Conservation (phyloP, 345 rosid genomes). For the Eucalyptus virginea region DNA sequence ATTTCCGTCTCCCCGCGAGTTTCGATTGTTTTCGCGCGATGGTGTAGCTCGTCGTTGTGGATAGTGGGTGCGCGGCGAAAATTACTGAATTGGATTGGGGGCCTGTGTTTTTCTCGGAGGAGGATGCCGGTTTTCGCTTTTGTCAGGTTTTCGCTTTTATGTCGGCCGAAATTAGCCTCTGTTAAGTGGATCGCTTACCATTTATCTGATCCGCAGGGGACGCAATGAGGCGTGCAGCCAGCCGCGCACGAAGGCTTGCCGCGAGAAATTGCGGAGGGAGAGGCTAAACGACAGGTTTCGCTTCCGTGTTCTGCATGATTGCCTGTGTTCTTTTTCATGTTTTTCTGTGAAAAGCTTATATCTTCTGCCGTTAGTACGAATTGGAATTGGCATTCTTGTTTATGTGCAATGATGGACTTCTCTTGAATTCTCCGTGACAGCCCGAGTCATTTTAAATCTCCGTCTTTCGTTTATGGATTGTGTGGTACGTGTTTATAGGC, state of each 20-base stretch:
- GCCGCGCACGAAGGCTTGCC: slow-evolving; percentile 60
- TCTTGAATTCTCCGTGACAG: neutral
- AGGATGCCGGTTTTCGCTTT: neutral
- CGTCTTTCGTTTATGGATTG: neutral
- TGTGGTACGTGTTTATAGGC: neutral
- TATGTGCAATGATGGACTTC: neutral
- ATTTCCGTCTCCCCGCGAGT: neutral
- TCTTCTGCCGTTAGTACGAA: neutral
- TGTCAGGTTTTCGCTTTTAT: neutral
- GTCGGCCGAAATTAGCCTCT: neutral
- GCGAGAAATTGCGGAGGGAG: slow-evolving; percentile 88
- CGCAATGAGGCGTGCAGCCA: slow-evolving; percentile 13
- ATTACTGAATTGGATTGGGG: neutral
- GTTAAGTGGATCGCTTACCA: neutral
- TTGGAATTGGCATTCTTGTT: neutral
- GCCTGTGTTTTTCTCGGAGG: neutral
- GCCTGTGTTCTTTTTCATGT: neutral
- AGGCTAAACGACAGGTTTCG: slow-evolving; percentile 63
- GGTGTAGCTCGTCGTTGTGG: neutral
- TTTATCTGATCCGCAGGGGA: slow-evolving; percentile 3
- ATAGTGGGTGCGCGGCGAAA: neutral
- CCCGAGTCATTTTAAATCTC: neutral
- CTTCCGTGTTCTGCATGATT: neutral
- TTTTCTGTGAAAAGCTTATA: neutral
- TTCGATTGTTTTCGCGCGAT: neutral